phyloP scores from a whole-genome alignment of 768 basidiomycete genomes.

The Chalciporus sphaerocephalus region DNA sequence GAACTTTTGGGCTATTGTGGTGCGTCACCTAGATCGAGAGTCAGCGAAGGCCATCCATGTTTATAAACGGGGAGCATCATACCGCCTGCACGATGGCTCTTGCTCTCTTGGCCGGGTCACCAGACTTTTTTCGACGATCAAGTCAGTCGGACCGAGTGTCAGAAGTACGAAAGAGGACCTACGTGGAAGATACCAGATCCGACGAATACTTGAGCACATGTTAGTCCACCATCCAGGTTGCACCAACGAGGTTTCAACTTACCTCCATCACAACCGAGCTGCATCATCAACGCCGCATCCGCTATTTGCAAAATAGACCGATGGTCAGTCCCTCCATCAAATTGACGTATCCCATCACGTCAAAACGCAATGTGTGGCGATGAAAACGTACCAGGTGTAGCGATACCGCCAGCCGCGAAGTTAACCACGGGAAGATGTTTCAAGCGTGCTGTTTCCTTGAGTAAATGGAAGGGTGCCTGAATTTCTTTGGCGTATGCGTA shows the following conservation, averaged over 20 bases:
- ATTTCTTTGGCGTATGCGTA: conserved; percentile 91
- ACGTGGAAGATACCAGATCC: conserved; percentile 97
- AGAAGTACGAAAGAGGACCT: conserved; percentile 24
- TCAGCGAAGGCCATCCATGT: conserved; percentile 2
- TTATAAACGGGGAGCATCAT: conserved; percentile 17
- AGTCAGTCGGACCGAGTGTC: conserved; percentile 2
- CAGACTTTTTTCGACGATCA: conserved; percentile 51
- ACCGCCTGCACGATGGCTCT: conserved; percentile 96
- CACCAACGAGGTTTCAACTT: conserved; percentile 23
- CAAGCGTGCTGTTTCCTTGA: conserved; percentile 93
- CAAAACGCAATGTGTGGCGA: not conserved
- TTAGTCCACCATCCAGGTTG: not conserved
- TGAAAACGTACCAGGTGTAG: conserved; percentile 68
- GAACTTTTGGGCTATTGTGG: conserved; percentile 87
- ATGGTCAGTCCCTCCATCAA: not conserved
- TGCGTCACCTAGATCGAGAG: conserved; percentile 67
- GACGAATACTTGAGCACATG: conserved; percentile 71
- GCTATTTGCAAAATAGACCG: conserved; percentile 40
- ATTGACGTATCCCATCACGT: not conserved
- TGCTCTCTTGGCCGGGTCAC: conserved; percentile 90
- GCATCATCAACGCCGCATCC: conserved; percentile 99
- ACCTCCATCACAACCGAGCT: conserved; percentile 96
- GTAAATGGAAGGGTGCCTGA: conserved; percentile 88
- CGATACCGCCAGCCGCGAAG: conserved; percentile 93
- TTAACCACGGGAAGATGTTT: conserved; percentile 94